Conservation (phyloP, 306 rosid species). For the Vigna nakashimae region DNA sequence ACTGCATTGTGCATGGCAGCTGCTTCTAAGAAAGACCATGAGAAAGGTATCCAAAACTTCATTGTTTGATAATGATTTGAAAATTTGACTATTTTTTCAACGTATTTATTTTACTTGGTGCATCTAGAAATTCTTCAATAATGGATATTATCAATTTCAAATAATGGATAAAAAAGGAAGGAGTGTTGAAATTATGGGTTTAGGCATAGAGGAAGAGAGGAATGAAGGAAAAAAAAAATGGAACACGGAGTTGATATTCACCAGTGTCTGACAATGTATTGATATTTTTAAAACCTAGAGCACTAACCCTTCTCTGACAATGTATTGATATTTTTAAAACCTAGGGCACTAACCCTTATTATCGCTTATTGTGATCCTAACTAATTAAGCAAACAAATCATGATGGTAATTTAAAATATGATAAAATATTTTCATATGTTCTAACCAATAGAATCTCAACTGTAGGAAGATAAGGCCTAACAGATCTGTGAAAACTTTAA, state of each 20-base stretch:
- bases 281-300: neutral
- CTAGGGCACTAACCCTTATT: slow-evolving; percentile 3
- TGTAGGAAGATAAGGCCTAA: slow-evolving; percentile 15
- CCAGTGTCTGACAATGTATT: neutral
- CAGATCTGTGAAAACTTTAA: neutral
- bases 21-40: slow-evolving; percentile 93
- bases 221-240: neutral
- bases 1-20: slow-evolving; percentile 99
- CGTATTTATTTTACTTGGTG: slow-evolving; percentile 7
- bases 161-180: slow-evolving; percentile 25
- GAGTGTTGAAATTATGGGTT: neutral
- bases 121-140: slow-evolving; percentile 24
- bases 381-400: slow-evolving; percentile 12
- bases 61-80: slow-evolving; percentile 24
- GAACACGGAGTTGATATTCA: neutral
- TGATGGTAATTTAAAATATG: slow-evolving; percentile 1
- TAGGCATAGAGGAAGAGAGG: neutral
- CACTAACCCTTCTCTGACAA: neutral
- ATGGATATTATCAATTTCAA: slow-evolving; percentile 18
- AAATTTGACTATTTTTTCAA: slow-evolving; percentile 27
- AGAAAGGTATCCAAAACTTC: slow-evolving; percentile 68
- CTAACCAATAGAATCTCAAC: neutral
- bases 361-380: neutral
- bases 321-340: neutral
- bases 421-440: neutral